Base-by-base conservation (phyloP, 1,284 basidiomycete genomes). In the Trichosporon asahii region DNA sequence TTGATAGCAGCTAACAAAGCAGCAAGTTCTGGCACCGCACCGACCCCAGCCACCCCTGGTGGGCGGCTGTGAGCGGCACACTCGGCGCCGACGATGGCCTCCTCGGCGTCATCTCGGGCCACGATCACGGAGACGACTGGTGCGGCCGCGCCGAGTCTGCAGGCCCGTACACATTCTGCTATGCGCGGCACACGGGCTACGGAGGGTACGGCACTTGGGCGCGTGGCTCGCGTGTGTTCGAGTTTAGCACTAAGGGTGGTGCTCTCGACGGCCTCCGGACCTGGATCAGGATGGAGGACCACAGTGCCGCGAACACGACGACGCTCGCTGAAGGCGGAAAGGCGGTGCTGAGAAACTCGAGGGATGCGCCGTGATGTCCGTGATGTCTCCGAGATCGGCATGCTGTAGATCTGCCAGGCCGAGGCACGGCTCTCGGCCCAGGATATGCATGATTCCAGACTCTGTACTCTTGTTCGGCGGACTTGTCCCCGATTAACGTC, bases 91-190 rank as follows among this genome's bases (percentile, higher is more conserved):
- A 25, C 23, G 69, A 46, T n/a, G 68, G 70, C 25, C 66, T 68
- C 5, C 25, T 70, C 0, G 71, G 74, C 7, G 64, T 76, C n/a
- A 71, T 68, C 21, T 67, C 71, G 6, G 75, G 75, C 14, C 75
- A 76, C 68, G 74, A 75, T 64, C 75, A 76, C 44, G 75, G 73
- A n/a, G 70, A 76, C 66, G 68, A 55, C n/a, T 76, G 75, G 75
- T 76, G 75, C 60, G 74, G 68, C 31, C 67, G 71, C 9, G 65
- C 64, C 37, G 23, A 55, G 1, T 49, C 64, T n/a, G 53, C 67
- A 12, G 69, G 69, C 6, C 69, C 69, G 53, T 70, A 44, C 63
- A 33, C 66, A 4, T 70, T 70, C 66, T 70, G 69, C 64, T 70
- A 66, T 60, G 69, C 33, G 15, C 61, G 68, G 3, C 69, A 70